These are phyloP conservation scores for Plasmodium ovale DNA, from an alignment of 169 alveolate genomes.

Conservation along the genomic window DNA sequence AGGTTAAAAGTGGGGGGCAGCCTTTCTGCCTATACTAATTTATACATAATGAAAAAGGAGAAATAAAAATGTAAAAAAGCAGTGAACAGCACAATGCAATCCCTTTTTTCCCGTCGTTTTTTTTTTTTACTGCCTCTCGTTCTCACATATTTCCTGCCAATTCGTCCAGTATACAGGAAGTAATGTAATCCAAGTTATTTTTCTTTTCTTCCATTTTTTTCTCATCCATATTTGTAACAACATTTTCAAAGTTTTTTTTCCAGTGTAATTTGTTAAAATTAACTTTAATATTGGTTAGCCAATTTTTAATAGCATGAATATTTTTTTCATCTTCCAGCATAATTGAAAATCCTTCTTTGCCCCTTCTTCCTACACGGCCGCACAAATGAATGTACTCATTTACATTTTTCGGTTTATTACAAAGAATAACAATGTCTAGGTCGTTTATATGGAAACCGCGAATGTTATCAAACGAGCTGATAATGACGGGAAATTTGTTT, in stretches of 20 bases:
- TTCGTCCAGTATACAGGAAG: constrained; percentile 56
- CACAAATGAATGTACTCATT: constrained; percentile 72
- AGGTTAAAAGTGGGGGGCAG: too few relatives aligned
- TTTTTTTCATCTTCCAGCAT: constrained; percentile 66
- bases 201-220: neutral
- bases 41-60: too few relatives aligned
- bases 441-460: constrained; percentile 73
- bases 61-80: too few relatives aligned
- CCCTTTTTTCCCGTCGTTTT: too few relatives aligned
- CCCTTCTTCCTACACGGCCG: constrained; percentile 72
- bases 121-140: too few relatives aligned
- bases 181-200: constrained; percentile 24
- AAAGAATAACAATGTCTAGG: constrained; percentile 55
- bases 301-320: constrained; percentile 43
- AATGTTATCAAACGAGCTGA: constrained; percentile 71
- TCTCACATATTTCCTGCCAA: neutral
- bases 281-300: constrained; percentile 39
- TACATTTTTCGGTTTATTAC: constrained; percentile 67
- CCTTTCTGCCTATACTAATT: too few relatives aligned
- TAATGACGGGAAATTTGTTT: constrained; percentile 65
- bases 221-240: neutral
- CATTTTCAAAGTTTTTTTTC: neutral
- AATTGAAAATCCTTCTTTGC: constrained; percentile 44
- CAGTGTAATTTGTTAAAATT: constrained; percentile 40
- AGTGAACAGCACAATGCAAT: too few relatives aligned